These are phyloP conservation scores for Hypomyces perniciosus DNA, from an alignment of 2,329 filamentous ascomycete species.

Conservation along the genomic window DNA sequence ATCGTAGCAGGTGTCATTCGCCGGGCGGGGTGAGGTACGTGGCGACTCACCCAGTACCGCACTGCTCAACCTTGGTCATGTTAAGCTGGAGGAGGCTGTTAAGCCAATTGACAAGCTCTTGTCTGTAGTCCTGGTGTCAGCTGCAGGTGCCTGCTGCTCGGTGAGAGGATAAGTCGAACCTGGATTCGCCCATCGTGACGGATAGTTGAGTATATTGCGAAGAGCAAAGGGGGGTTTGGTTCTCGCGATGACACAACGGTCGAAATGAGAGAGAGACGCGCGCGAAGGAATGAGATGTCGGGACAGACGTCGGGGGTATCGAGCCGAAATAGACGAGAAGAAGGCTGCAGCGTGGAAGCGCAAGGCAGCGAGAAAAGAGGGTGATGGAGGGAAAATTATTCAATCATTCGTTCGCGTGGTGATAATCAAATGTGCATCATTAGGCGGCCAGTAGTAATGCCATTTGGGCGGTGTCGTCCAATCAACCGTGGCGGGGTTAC, in stretches of 20 bases:
- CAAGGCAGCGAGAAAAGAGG: conserved; percentile 12
- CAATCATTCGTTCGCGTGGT: conserved; percentile 16
- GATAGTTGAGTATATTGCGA: conserved; percentile 12
- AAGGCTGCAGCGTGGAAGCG: conserved; percentile 10
- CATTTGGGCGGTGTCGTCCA: conserved; percentile 26
- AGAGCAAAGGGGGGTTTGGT: conserved; percentile 6
- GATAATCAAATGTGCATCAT: conserved; percentile 9
- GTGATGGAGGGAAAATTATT: conserved; percentile 19
- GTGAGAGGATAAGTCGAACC: conserved; percentile 27
- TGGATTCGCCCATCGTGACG: conserved; percentile 43
- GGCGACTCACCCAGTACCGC: conserved; percentile 78
- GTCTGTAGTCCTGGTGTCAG: conserved; percentile 48
- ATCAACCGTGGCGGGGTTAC: conserved; percentile 32
- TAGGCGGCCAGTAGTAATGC: conserved; percentile 11
- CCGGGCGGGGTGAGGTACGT: conserved; percentile 26
- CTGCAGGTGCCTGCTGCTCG: conserved; percentile 1
- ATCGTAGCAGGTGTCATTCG: conserved; percentile 10
- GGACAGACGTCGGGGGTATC: conserved; percentile 10
- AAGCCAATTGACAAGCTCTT: conserved; percentile 93
- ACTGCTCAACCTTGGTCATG: conserved; percentile 98
- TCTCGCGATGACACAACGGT: conserved; percentile 3
- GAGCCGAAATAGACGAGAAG: conserved; percentile 6
- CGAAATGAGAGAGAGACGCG: background rate
- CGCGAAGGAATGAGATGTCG: background rate
- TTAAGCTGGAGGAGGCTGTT: conserved; percentile 98